A percentile compares a stretch with the other conserved stretches of the same genome.
Conservation (phyloP, 1,139 yeast genomes). For the Scheffersomyces quercinus region DNA sequence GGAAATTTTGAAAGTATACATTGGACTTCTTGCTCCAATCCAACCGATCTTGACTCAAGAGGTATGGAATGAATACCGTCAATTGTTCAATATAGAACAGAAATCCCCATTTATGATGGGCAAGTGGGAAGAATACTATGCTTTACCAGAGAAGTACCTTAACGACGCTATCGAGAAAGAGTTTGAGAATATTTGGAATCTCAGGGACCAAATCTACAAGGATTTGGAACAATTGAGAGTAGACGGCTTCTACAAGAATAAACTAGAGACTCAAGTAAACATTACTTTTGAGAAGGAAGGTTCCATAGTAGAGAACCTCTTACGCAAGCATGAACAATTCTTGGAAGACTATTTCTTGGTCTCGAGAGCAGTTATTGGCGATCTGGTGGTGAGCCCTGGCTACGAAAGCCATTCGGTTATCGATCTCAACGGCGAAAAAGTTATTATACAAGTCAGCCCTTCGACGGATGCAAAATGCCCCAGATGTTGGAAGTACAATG, state of each 20-base stretch:
- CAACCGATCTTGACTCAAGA: slow-evolving; percentile 86
- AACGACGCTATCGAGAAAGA: slow-evolving; percentile 35
- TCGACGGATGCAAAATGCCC: slow-evolving; percentile 70
- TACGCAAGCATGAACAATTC: slow-evolving; percentile 26
- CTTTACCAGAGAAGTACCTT: slow-evolving; percentile 25
- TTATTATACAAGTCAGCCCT: slow-evolving; percentile 41
- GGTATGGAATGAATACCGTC: slow-evolving; percentile 66
- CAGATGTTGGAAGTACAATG: slow-evolving; percentile 85
- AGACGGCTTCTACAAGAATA: slow-evolving; percentile 53
- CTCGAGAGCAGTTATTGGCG: slow-evolving; percentile 48
- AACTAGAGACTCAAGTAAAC: slow-evolving; percentile 59
- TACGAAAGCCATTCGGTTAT: slow-evolving; percentile 20
- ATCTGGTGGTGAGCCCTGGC: slow-evolving; percentile 22
- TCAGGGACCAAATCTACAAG: slow-evolving; percentile 52
- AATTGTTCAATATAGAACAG: slow-evolving; percentile 26
- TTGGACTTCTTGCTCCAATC: slow-evolving; percentile 73
- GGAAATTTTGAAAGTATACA: slow-evolving; percentile 60
- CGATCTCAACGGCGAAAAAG: slow-evolving; percentile 24
- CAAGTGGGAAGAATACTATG: slow-evolving; percentile 31
- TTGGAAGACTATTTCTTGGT: slow-evolving; percentile 66
- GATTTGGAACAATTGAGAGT: slow-evolving; percentile 33
- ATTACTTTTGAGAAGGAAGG: slow-evolving; percentile 22
- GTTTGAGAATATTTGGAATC: slow-evolving; percentile 42
- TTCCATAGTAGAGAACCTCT: slow-evolving; percentile 9
- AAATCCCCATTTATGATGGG: slow-evolving; percentile 58